These are phyloP conservation scores for Backusella luteola DNA, from an alignment of 192 early-diverging fungal species.

Conservation along the genomic window DNA sequence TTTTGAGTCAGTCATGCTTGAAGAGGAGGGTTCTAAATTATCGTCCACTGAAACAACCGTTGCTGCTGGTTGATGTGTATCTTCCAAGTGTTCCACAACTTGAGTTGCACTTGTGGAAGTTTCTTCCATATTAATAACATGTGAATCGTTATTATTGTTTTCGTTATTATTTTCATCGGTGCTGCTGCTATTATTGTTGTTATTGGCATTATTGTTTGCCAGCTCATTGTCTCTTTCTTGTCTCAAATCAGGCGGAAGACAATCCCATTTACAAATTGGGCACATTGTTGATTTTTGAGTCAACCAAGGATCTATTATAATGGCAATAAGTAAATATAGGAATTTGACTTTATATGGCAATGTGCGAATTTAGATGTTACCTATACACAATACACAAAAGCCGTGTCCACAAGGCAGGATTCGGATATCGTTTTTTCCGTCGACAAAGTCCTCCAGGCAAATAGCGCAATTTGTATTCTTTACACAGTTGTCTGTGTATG, in stretches of 20 bases:
- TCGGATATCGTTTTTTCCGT: slow-evolving; percentile 23
- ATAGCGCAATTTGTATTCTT: slow-evolving; percentile 40
- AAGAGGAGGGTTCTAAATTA: neutral
- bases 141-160: neutral
- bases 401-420: slow-evolving; percentile 39
- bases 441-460: slow-evolving; percentile 36
- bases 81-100: slow-evolving; percentile 8
- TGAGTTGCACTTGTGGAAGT: neutral
- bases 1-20: neutral
- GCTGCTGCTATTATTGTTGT: neutral
- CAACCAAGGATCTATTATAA: slow-evolving; percentile 31
- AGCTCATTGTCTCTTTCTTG: neutral
- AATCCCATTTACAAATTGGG: slow-evolving; percentile 37
- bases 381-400: slow-evolving; percentile 39
- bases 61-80: neutral
- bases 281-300: slow-evolving; percentile 34
- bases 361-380: slow-evolving; percentile 10
- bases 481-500: slow-evolving; percentile 16
- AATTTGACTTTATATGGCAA: neutral
- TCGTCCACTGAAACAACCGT: neutral
- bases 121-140: slow-evolving; percentile 2
- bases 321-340: neutral
- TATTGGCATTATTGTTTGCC: neutral
- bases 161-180: neutral
- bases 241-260: slow-evolving; percentile 16